Base-by-base conservation (phyloP, 2,329 filamentous ascomycete species). In the Lasiodiplodia theobromae region DNA sequence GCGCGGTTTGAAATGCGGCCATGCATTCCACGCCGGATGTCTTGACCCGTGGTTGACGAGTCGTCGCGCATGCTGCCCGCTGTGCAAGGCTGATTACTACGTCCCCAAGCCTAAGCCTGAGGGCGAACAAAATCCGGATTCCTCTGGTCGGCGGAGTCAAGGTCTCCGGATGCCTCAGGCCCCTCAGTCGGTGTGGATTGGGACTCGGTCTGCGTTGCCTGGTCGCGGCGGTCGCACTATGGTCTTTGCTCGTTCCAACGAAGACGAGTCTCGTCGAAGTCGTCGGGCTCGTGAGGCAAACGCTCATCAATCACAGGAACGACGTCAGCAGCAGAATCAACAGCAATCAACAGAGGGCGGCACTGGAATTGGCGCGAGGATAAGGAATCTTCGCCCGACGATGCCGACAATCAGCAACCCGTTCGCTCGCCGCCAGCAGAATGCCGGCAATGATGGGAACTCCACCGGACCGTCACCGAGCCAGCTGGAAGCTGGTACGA, bases 21-120 rank as follows among this genome's bases (percentile, higher is more conserved):
- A 99, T 80, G 94, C 95, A 66, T 99, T 98, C 87, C 96, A 99
- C 78, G 94, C 94, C 63, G 92, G 91, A 49, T 99, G 96, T 77
- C 88, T 99, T 60, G 96, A 99, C 74, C 96, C 96, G 12, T 99
- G 96, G 96, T 83, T 99, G 71, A 99, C 96, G 11, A 94, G 92
- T 76, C 89, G 96, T 71, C 91, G 95, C 72, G 96, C 96, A 31
- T 98, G 95, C 83, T 99, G 96, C 78, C 96, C 96, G 6, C 89
- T 99, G 7, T 99, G 96, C 85, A 99, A 99, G 82, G 93, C 95
- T 51, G 96, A 99, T 77, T 99, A 98, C 80, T 98, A 97, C 79
- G 91, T 93, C 2, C 95, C 96, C 0, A 98, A 98, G 81, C 93
- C 94, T 63, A 91, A 93, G 18, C 85, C 92, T 3, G 88, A 89